These are phyloP conservation scores for Aphanomyces stellatus DNA, from an alignment of 352 stramenopile genomes.

Conservation along the genomic window DNA sequence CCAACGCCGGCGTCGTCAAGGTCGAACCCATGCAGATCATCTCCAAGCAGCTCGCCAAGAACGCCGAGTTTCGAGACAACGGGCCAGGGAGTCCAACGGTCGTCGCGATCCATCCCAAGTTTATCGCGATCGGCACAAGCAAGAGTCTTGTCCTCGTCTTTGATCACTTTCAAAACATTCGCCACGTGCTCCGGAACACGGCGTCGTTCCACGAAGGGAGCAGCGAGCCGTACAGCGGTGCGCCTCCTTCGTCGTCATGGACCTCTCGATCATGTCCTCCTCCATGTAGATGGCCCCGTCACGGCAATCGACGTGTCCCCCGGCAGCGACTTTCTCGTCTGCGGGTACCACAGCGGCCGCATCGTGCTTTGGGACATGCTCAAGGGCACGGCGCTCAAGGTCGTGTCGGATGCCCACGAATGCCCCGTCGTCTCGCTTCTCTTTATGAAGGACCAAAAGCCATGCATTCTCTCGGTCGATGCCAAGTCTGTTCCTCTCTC, in stretches of 20 bases:
- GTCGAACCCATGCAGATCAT: slow-evolving; percentile 86
- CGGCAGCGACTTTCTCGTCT: slow-evolving; percentile 85
- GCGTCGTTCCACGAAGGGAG: slow-evolving; percentile 8
- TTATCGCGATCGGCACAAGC: slow-evolving; percentile 95
- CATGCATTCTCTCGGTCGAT: slow-evolving; percentile 73
- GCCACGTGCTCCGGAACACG: slow-evolving; percentile 19
- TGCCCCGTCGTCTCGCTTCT: slow-evolving; percentile 78
- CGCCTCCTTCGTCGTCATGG: neutral
- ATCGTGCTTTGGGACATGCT: slow-evolving; percentile 97
- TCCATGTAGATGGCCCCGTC: slow-evolving; percentile 45
- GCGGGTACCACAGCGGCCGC: slow-evolving; percentile 87
- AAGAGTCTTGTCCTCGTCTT: slow-evolving; percentile 92
- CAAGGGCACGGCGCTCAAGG: slow-evolving; percentile 86
- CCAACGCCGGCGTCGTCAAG: slow-evolving; percentile 64
- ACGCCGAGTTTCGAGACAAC: slow-evolving; percentile 88
- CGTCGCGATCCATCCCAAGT: slow-evolving; percentile 93
- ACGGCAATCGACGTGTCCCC: slow-evolving; percentile 85
- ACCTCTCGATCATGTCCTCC: neutral
- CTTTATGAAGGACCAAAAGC: slow-evolving; percentile 82
- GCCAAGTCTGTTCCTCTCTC: slow-evolving; percentile 57
- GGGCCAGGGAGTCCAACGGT: slow-evolving; percentile 87
- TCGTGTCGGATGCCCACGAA: slow-evolving; percentile 84
- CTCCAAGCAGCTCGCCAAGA: slow-evolving; percentile 85
- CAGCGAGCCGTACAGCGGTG: slow-evolving; percentile 17
- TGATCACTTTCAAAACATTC: slow-evolving; percentile 94